Base-by-base conservation (phyloP, 2,329 filamentous ascomycete genomes). In the Verticillium zaregamsianum region DNA sequence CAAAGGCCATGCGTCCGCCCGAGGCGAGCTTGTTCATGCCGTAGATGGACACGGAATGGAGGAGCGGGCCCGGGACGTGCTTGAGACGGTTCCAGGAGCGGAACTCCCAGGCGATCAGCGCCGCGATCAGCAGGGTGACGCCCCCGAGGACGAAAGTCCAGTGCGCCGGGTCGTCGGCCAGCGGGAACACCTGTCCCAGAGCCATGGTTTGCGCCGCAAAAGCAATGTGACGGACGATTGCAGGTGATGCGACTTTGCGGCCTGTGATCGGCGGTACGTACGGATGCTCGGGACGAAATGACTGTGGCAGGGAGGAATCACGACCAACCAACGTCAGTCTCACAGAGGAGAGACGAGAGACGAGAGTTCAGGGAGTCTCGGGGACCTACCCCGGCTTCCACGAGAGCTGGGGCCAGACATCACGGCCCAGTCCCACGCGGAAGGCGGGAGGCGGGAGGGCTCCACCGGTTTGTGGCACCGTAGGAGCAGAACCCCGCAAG, bases 21-120 rank as follows among this genome's bases (percentile, higher is more conserved):
- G 63, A 32, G 7, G 63, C 61, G 3, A 49, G 58, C 11, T 57
- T 59, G 33, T 71, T 64, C 62, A 74, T 69, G 66, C 72, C 73
- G 6, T 66, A 68, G 17, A 73, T 71, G 20, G 72, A 73, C 52
- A 74, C 63, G 0, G 67, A 66, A 8, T 70, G 70, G 8, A 68
- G 45, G 28, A 64, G 64, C 8, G 70, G 71, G 9, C 71, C 71
- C 20, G 71, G 71, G 23, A 73, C 65, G 35, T 72, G 68, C 45
- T 68, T 65, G 39, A 72, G 59, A 2, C 71, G 67, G 40, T 67
- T 64, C 69, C 69, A 73, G 31, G 69, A 68, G 52, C 66, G 64
- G 25, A 69, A 63, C 58, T 61, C 62, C 60, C 61, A 61, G 3
- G 55, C 57, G 37, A 66, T 23, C n/a, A 64, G 3, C 25, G 57